Evolutionary conservation across 2,329 filamentous ascomycete genomes (phyloP).

Genomic region (Akanthomyces lecanii): DNA sequence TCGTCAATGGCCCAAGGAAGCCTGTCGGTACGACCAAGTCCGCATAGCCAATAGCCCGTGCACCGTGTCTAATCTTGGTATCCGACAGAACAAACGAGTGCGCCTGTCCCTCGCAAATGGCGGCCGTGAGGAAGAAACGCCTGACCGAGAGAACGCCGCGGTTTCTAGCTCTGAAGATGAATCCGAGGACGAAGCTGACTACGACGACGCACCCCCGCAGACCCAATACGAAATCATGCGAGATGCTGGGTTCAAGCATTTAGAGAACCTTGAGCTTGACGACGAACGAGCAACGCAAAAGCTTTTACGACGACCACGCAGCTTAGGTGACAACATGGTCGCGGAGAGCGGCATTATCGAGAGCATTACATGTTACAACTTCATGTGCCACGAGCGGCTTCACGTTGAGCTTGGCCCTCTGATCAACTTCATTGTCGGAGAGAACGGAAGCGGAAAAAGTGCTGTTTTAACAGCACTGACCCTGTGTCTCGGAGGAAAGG

Average conservation of each 20-base stretch:
- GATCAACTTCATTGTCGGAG: slow-evolving; percentile 97
- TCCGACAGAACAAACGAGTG: slow-evolving; percentile 8
- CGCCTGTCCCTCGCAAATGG: slow-evolving; percentile 20
- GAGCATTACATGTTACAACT: slow-evolving; percentile 81
- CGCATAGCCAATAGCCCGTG: background rate
- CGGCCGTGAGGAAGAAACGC: slow-evolving; percentile 20
- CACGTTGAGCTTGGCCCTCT: slow-evolving; percentile 83
- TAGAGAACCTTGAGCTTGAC: slow-evolving; percentile 53
- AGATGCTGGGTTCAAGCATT: slow-evolving; percentile 55
- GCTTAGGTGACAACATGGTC: slow-evolving; percentile 63
- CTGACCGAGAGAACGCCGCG: slow-evolving; percentile 24
- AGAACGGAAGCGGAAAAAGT: slow-evolving; percentile 97
- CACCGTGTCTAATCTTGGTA: background rate
- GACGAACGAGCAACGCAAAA: slow-evolving; percentile 63
- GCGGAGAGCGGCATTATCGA: slow-evolving; percentile 86
- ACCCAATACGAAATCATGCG: slow-evolving; percentile 61
- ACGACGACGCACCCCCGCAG: slow-evolving; percentile 38
- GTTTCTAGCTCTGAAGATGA: slow-evolving; percentile 24
- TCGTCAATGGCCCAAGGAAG: slow-evolving; percentile 6
- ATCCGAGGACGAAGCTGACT: slow-evolving; percentile 30
- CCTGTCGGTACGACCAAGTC: slow-evolving; percentile 1
- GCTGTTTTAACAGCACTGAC: slow-evolving; percentile 90
- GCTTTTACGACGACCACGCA: slow-evolving; percentile 46
- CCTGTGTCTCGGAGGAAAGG: slow-evolving; percentile 91
- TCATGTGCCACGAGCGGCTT: slow-evolving; percentile 90